Base-by-base conservation (phyloP, 169 alveolate genomes). In the Cyclospora cayetanensis region DNA sequence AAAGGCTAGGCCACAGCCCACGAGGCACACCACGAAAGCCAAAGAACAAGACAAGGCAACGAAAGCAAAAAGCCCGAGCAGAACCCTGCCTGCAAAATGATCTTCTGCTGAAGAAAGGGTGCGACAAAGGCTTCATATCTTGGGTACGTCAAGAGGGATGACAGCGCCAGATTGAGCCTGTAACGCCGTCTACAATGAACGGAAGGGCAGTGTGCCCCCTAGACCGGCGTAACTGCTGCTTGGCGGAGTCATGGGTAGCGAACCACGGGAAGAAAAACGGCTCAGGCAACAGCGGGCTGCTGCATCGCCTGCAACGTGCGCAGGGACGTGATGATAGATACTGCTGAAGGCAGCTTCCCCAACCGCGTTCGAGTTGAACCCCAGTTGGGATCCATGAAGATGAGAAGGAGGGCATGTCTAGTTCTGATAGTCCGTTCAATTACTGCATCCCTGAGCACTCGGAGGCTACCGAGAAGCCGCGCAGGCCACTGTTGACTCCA, bases 401-500 rank as follows among this genome's bases (percentile, higher is more conserved):
- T 18, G 63, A 50, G 63, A 50, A n/a, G 63, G 63, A 50, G 22
- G 63, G 22, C 12, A 50, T n/a, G n/a, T n/a, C n/a, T n/a, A n/a
- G n/a, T n/a, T n/a, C n/a, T n/a, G n/a, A n/a, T n/a, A n/a, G n/a
- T n/a, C n/a, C n/a, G n/a, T n/a, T n/a, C n/a, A n/a, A n/a, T n/a
- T n/a, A n/a, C n/a, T n/a, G n/a, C n/a, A n/a, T n/a, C n/a, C n/a
- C n/a, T n/a, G n/a, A 79, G 39, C 89, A 79, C 74, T 65, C 53
- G 63, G 34, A n/a, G n/a, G n/a, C n/a, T n/a, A n/a, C n/a, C 41
- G 89, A 63, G 27, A 50, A 29, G 25, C 66, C 52, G 37, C 22
- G 70, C 29, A 39, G 88, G 89, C 89, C 89, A 52, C 89, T 79
- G 89, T 79, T 50, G 70, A 79, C 89, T 79, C 89, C 89, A 79